A percentile compares a stretch with the other conserved stretches of the same genome.
These are phyloP conservation scores for Aspergillus ostianus DNA, from an alignment of 495 filamentous ascomycete species.

Conservation along the genomic window DNA sequence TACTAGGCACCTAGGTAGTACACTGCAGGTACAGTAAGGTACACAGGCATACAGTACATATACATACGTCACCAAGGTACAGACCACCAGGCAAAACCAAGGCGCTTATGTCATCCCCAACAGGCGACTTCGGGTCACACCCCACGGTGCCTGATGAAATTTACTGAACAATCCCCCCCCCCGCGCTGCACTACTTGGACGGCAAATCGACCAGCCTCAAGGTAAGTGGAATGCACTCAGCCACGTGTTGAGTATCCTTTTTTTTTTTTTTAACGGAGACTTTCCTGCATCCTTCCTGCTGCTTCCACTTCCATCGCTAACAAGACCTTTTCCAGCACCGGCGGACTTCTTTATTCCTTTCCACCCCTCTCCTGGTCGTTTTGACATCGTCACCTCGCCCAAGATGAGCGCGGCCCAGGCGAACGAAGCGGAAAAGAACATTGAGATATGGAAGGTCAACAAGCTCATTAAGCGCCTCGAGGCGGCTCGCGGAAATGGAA, in stretches of 20 bases:
- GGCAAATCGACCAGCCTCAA: conserved; percentile 30
- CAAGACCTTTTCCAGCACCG: conserved; percentile 11
- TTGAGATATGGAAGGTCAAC: conserved; percentile 86
- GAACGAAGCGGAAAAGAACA: conserved; percentile 97
- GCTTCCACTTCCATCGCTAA: conserved; percentile 6
- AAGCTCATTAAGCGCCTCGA: conserved; percentile 96
- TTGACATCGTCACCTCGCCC: conserved; percentile 42
- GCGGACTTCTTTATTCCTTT: conserved; percentile 16
- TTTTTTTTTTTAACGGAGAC: background rate
- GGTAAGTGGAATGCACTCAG: conserved; percentile 15
- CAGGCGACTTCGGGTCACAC: conserved; percentile 42
- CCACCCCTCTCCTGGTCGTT: conserved; percentile 29
- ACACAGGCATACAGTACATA: background rate
- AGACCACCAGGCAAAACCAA: no score
- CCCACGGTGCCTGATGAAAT: conserved; percentile 46
- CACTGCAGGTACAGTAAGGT: background rate
- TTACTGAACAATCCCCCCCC: conserved; percentile 31
- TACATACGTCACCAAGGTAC: background rate
- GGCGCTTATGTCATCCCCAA: conserved; percentile 26
- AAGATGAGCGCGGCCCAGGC: conserved; percentile 87
- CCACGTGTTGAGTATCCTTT: background rate
- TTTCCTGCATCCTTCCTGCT: background rate
- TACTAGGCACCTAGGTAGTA: no score
- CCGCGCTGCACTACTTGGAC: conserved; percentile 27
- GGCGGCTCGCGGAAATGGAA: conserved; percentile 90